Evolutionary conservation across 345 rosid species (phyloP).

Genomic region (Pistacia integerrima): DNA sequence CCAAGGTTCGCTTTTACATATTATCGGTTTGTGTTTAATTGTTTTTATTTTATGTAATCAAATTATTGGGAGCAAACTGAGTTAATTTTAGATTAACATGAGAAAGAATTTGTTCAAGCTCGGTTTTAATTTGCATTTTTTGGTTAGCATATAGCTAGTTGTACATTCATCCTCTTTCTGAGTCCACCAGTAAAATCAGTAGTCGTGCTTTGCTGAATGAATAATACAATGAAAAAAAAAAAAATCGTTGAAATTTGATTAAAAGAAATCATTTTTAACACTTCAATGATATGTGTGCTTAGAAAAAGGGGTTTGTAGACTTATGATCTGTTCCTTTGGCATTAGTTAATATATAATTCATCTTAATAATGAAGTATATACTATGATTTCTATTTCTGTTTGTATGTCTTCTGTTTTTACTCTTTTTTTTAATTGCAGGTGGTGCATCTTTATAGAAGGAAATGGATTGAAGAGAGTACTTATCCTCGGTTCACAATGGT

Average conservation of each 20-base stretch:
- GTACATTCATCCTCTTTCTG: too few relatives aligned
- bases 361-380: neutral
- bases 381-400: neutral
- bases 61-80: neutral
- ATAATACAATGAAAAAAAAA: too few relatives aligned
- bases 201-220: too few relatives aligned
- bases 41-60: neutral
- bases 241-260: too few relatives aligned
- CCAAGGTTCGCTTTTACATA: constrained; percentile 45
- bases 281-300: too few relatives aligned
- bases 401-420: neutral
- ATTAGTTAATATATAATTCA: neutral
- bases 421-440: constrained; percentile 44
- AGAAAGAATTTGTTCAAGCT: neutral
- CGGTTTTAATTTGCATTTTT: neutral
- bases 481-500: constrained; percentile 93
- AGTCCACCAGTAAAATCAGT: too few relatives aligned
- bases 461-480: constrained; percentile 82
- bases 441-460: constrained; percentile 70
- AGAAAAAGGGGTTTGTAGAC: too few relatives aligned
- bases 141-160: neutral
- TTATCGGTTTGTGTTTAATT: neutral
- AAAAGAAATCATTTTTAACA: too few relatives aligned
- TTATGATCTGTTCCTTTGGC: neutral
- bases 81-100: constrained; percentile 5